Evolutionary conservation across 1,284 basidiomycete genomes (phyloP).

Genomic region (Psilocybe mexicana): DNA sequence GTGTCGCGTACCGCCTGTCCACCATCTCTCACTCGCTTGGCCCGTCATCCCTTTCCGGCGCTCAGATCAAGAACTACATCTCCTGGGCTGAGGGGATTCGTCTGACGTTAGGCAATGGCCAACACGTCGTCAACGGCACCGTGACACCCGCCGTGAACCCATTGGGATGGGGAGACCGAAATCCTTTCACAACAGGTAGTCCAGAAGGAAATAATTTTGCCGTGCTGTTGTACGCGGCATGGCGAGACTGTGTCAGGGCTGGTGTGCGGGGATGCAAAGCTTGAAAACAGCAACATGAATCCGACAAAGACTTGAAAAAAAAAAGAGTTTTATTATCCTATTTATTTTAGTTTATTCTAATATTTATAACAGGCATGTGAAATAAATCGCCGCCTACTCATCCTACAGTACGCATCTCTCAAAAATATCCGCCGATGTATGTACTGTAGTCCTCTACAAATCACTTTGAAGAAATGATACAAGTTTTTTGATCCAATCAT

Average conservation of each 20-base stretch:
- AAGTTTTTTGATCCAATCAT: not conserved
- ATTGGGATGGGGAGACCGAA: slow-evolving; percentile 33
- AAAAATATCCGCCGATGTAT: not conserved
- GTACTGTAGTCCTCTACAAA: not conserved
- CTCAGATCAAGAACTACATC: slow-evolving; percentile 21
- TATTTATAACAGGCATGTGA: not conserved
- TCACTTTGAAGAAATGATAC: not conserved
- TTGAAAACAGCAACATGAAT: no score
- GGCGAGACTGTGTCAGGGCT: slow-evolving; percentile 38
- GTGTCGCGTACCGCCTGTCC: slow-evolving; percentile 43
- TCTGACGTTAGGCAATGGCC: slow-evolving; percentile 24
- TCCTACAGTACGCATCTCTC: no score
- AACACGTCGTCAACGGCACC: slow-evolving; percentile 34
- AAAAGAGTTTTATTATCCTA: not conserved
- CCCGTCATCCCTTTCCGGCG: slow-evolving; percentile 4
- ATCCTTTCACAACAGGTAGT: slow-evolving; percentile 36
- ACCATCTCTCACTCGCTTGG: slow-evolving; percentile 9
- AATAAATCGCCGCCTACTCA: no score
- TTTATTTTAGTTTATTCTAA: not conserved
- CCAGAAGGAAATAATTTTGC: slow-evolving; percentile 45
- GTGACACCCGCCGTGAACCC: slow-evolving; percentile 42
- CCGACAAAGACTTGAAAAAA: no score
- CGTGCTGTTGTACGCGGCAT: slow-evolving; percentile 41
- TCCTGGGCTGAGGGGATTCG: slow-evolving; percentile 31
- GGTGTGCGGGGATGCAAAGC: slow-evolving; percentile 13